phyloP scores from a whole-genome alignment of 2,329 filamentous ascomycete genomes.

The Ophiosphaerella korrae region DNA sequence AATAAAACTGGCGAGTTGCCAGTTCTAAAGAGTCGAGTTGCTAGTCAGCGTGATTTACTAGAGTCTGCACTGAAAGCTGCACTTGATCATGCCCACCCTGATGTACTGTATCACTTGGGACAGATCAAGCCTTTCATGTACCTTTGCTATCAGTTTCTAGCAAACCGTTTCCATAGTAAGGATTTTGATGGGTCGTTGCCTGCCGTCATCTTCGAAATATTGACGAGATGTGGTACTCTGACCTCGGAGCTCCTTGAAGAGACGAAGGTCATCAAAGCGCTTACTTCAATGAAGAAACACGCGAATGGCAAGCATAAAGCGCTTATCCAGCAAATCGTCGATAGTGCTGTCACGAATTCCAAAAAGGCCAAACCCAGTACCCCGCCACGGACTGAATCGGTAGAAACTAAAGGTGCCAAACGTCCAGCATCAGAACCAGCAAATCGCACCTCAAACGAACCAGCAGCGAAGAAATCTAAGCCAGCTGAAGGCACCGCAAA shows the following conservation, averaged over 20 bases:
- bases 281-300: constrained; percentile 67
- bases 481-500: constrained; percentile 22
- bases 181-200: constrained; percentile 52
- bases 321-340: constrained; percentile 63
- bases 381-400: constrained; percentile 27
- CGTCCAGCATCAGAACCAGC: constrained; percentile 29
- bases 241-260: constrained; percentile 65
- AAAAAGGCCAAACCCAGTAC: constrained; percentile 44
- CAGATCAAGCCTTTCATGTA: constrained; percentile 50
- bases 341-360: constrained; percentile 49
- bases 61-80: constrained; percentile 56
- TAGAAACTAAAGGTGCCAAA: constrained; percentile 39
- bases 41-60: constrained; percentile 62
- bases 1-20: constrained; percentile 60
- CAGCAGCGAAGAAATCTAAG: constrained; percentile 37
- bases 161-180: constrained; percentile 53
- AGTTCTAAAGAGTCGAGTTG: constrained; percentile 61
- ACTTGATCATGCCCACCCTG: constrained; percentile 53
- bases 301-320: constrained; percentile 69
- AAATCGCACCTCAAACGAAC: constrained; percentile 22
- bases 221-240: constrained; percentile 67
- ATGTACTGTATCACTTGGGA: constrained; percentile 50
- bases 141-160: constrained; percentile 55
- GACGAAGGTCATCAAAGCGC: constrained; percentile 69
- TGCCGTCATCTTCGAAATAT: constrained; percentile 55